Conservation (phyloP, 1,284 basidiomycete genomes). For the Fomitopsis schrenkii region DNA sequence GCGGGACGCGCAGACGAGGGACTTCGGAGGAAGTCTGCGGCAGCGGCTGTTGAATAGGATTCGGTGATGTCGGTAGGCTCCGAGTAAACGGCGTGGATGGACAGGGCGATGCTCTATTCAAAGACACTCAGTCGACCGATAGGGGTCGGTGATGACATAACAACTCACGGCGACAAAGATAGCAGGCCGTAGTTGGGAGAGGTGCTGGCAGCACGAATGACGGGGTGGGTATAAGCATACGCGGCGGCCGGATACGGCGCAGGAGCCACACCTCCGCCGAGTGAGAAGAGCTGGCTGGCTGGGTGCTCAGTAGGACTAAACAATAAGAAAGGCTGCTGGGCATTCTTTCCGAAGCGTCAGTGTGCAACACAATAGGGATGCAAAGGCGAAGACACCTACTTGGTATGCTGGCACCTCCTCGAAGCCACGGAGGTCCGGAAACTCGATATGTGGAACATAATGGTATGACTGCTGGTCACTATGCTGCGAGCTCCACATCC, state of each 20-base stretch:
- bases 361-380: not conserved
- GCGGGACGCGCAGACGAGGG: conserved; percentile 11
- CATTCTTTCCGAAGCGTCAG: not conserved
- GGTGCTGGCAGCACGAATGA: not conserved
- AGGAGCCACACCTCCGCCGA: not conserved
- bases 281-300: not conserved
- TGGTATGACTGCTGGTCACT: not conserved
- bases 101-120: not conserved
- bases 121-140: not conserved
- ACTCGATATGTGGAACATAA: not conserved
- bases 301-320: not conserved
- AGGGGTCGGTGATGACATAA: not conserved
- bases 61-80: not conserved
- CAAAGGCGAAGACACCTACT: not conserved
- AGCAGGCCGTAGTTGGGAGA: not conserved
- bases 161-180: not conserved
- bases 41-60: not conserved
- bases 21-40: not conserved
- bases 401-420: conserved; percentile 1
- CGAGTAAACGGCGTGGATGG: not conserved
- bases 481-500: not conserved
- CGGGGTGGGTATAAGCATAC: not conserved
- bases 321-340: not conserved
- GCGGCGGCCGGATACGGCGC: not conserved
- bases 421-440: not conserved